Conservation (phyloP, 495 filamentous ascomycete species). For the Oidiodendron maius region DNA sequence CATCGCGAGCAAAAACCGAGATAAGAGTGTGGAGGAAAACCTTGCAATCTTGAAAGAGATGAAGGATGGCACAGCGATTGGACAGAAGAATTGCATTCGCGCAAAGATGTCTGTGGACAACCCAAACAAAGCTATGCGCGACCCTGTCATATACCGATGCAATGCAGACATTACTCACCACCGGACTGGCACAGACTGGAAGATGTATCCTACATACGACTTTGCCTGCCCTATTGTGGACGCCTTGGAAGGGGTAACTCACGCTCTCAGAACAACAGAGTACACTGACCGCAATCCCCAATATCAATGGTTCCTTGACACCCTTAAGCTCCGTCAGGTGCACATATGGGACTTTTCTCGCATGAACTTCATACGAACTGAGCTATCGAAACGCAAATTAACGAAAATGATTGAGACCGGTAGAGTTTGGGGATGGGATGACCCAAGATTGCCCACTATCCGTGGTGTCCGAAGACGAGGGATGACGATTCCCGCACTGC, state of each 20-base stretch:
- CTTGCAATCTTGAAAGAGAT: constrained; percentile 70
- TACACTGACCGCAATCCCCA: constrained; percentile 96
- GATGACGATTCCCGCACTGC: constrained; percentile 72
- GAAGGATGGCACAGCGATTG: constrained; percentile 63
- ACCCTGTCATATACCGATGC: constrained; percentile 82
- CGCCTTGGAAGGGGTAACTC: constrained; percentile 85
- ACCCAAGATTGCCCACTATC: constrained; percentile 77
- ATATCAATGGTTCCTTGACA: constrained; percentile 92
- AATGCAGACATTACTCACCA: constrained; percentile 65
- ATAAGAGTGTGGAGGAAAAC: constrained; percentile 61
- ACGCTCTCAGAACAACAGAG: constrained; percentile 92
- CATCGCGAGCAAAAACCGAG: constrained; percentile 59
- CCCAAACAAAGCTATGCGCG: constrained; percentile 70
- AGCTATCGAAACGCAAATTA: constrained; percentile 92
- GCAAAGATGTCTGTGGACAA: constrained; percentile 76
- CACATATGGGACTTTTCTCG: constrained; percentile 97
- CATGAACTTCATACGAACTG: constrained; percentile 89
- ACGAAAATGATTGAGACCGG: constrained; percentile 87
- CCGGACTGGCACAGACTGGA: constrained; percentile 84
- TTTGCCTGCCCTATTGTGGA: constrained; percentile 92
- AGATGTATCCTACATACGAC: constrained; percentile 95
- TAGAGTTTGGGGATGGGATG: constrained; percentile 79
- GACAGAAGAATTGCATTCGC: constrained; percentile 65
- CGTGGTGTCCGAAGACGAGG: constrained; percentile 71
- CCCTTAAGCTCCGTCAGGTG: constrained; percentile 77